Percentiles rank a stretch among this genome's conserved stretches.
Conservation (phyloP, 2,329 filamentous ascomycete genomes). For the Trichoderma sp. region DNA sequence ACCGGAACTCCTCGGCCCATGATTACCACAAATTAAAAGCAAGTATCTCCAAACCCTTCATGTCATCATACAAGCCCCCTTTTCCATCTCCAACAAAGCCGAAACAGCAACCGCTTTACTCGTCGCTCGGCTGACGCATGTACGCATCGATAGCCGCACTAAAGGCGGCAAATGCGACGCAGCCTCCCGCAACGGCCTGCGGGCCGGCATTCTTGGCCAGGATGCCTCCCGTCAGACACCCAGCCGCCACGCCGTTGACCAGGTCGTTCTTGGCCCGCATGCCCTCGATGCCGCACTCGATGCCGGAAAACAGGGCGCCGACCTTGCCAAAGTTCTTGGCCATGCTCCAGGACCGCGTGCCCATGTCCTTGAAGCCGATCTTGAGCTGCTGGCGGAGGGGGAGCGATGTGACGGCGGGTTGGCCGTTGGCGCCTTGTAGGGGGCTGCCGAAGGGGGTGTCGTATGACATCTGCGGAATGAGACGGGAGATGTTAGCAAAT, state of each 20-base stretch:
- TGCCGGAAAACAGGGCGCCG: conserved; percentile 84
- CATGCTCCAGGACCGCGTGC: conserved; percentile 71
- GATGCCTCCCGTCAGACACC: conserved; percentile 87
- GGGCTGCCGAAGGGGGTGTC: conserved; percentile 75
- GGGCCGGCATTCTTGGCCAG: conserved; percentile 84
- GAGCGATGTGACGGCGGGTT: conserved; percentile 53
- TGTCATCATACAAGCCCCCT: conserved; percentile 14
- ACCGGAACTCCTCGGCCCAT: conserved; percentile 28
- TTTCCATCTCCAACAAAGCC: neutral
- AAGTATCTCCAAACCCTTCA: neutral
- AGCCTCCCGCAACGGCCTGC: conserved; percentile 82
- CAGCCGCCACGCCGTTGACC: conserved; percentile 79
- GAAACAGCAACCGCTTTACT: conserved; percentile 33
- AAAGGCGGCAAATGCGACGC: conserved; percentile 91
- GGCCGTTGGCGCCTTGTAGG: conserved; percentile 36
- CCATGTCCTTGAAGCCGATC: conserved; percentile 92
- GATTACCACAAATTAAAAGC: conserved; percentile 18
- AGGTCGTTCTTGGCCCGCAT: conserved; percentile 91
- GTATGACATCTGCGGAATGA: conserved; percentile 78
- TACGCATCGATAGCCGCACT: conserved; percentile 88
- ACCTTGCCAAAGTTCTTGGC: conserved; percentile 96
- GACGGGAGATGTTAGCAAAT: conserved; percentile 17
- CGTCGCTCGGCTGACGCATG: conserved; percentile 73
- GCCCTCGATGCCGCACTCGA: conserved; percentile 94
- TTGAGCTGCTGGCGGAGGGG: conserved; percentile 81